phyloP scores from a whole-genome alignment of 768 basidiomycete species.

The Hirschioporus abietinus region DNA sequence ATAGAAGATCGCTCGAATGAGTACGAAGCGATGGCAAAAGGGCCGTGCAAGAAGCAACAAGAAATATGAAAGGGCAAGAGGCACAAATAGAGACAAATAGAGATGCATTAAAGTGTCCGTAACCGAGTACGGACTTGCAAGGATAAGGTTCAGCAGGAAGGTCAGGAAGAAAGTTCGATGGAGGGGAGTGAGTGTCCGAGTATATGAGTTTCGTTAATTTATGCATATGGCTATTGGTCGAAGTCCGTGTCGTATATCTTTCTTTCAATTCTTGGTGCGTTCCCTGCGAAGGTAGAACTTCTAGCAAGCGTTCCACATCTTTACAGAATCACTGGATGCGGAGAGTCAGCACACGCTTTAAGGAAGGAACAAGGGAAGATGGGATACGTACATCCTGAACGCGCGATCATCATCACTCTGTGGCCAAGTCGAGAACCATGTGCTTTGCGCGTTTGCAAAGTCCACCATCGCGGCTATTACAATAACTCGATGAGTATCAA shows the following conservation, averaged over 20 bases:
- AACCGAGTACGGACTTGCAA: not conserved
- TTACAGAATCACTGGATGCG: slow-evolving; percentile 22
- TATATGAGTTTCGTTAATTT: not conserved
- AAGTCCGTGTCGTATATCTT: not conserved
- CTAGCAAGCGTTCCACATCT: slow-evolving; percentile 28
- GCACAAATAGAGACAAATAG: not conserved
- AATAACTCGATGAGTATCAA: not conserved
- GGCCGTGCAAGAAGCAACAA: not conserved
- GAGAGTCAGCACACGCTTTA: not conserved
- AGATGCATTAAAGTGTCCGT: not conserved
- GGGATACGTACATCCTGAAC: slow-evolving; percentile 52
- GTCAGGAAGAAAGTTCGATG: not conserved
- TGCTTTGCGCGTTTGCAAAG: slow-evolving; percentile 53
- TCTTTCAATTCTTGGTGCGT: not conserved
- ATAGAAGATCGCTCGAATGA: too few relatives aligned
- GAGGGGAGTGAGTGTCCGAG: not conserved
- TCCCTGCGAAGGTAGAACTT: not conserved
- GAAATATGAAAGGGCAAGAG: not conserved
- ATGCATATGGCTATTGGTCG: not conserved
- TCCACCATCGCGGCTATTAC: slow-evolving; percentile 57
- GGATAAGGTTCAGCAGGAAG: not conserved
- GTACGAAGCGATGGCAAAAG: too few relatives aligned
- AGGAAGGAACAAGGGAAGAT: not conserved
- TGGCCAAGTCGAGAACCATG: slow-evolving; percentile 79
- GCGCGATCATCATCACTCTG: slow-evolving; percentile 52